Percentiles rank a stretch among this genome's conserved stretches.
Evolutionary conservation across 2,329 filamentous ascomycete species (phyloP).

Genomic region (Ophiostoma australiae): DNA sequence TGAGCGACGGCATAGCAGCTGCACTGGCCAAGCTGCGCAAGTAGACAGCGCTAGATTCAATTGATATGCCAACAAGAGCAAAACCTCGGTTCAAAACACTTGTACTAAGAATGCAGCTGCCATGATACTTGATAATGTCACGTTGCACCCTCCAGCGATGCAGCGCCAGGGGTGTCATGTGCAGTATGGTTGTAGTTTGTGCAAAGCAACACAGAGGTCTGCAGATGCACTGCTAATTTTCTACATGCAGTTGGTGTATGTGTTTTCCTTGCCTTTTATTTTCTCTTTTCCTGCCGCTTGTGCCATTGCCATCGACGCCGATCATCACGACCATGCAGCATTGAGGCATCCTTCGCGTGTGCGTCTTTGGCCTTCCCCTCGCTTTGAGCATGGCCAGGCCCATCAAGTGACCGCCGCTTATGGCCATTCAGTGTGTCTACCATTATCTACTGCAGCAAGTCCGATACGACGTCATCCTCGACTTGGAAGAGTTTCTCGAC

Average conservation of each 20-base stretch:
- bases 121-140: background rate
- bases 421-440: background rate
- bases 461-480: background rate
- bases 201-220: background rate
- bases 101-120: background rate
- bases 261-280: background rate
- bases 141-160: background rate
- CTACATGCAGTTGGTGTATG: background rate
- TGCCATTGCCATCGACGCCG: too few species aligned
- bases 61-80: background rate
- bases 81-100: background rate
- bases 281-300: background rate
- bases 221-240: background rate
- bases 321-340: background rate
- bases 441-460: background rate
- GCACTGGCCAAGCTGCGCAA: slow-evolving; percentile 51
- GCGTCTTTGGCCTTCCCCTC: background rate
- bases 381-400: background rate
- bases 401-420: background rate
- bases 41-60: background rate
- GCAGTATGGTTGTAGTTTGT: slow-evolving; percentile 1
- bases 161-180: background rate
- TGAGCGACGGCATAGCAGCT: slow-evolving; percentile 56
- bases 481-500: background rate
- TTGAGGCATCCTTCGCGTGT: background rate